phyloP scores from a whole-genome alignment of 495 filamentous ascomycete genomes.

The Neurospora hispaniola region DNA sequence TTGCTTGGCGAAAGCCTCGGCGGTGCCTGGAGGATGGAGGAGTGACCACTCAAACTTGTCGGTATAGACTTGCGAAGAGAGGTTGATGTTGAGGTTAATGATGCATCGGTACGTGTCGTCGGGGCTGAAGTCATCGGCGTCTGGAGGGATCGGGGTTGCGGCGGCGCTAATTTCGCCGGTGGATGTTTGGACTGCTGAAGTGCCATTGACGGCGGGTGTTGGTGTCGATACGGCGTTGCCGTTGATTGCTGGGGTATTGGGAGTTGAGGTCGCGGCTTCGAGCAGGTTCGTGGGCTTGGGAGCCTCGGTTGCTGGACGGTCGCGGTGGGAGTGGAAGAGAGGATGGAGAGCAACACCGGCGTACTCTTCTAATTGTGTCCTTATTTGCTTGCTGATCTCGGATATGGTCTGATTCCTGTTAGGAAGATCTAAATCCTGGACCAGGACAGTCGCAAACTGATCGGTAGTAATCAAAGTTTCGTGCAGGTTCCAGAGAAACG shows the following conservation, averaged over 20 bases:
- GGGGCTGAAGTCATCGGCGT: conserved; percentile 43
- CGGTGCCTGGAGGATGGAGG: conserved; percentile 79
- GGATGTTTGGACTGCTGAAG: conserved; percentile 12
- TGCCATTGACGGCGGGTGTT: conserved; percentile 8
- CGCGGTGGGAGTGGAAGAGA: conserved; percentile 59
- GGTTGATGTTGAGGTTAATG: conserved; percentile 82
- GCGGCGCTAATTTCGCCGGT: conserved; percentile 19
- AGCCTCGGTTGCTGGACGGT: conserved; percentile 30
- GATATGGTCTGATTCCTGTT: conserved; percentile 52
- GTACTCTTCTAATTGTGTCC: conserved; percentile 92
- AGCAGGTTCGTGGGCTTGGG: conserved; percentile 21
- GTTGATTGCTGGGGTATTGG: conserved; percentile 23
- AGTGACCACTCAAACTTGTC: conserved; percentile 99
- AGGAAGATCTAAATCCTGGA: conserved; percentile 90
- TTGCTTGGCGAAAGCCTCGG: conserved; percentile 82
- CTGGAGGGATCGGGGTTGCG: conserved; percentile 15
- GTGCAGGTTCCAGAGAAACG: conserved; percentile 95
- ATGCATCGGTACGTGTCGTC: conserved; percentile 91
- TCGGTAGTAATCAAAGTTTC: conserved; percentile 91
- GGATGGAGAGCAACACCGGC: conserved; percentile 90
- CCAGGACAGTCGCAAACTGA: conserved; percentile 81
- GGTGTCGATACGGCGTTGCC: conserved; percentile 21
- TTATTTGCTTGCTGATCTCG: conserved; percentile 86
- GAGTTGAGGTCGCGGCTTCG: conserved; percentile 34
- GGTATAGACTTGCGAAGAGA: conserved; percentile 84